phyloP scores from a whole-genome alignment of 176 grass and related monocot species.

The Eleusine coracana region DNA sequence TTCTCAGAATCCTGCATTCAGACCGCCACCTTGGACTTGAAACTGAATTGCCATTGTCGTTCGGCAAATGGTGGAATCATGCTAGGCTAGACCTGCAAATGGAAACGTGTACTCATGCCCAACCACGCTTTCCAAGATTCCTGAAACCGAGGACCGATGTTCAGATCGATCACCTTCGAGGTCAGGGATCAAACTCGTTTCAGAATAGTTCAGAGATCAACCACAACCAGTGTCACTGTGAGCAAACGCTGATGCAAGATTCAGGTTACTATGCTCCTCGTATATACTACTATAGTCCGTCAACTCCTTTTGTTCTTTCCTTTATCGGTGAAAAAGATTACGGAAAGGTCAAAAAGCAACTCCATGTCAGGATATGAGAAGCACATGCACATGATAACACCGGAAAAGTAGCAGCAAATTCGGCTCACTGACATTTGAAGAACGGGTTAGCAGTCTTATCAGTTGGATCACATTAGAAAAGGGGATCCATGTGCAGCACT shows the following conservation, averaged over 20 bases:
- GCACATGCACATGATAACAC: constrained; percentile 37
- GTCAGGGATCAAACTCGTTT: neutral
- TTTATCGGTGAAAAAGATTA: neutral
- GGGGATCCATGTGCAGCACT: constrained; percentile 39
- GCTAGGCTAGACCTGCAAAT: constrained; percentile 14
- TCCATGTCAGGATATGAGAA: constrained; percentile 13
- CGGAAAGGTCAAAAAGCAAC: constrained; percentile 20
- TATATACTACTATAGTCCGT: neutral
- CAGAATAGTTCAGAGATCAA: neutral
- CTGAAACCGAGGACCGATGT: constrained; percentile 10
- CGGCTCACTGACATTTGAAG: constrained; percentile 23
- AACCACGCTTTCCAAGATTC: constrained; percentile 45
- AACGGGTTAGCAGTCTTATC: constrained; percentile 18
- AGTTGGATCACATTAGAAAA: constrained; percentile 23
- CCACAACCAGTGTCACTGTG: constrained; percentile 23
- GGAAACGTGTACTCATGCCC: constrained; percentile 45
- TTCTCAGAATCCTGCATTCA: constrained; percentile 25
- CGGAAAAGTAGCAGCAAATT: constrained; percentile 43
- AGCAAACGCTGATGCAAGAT: constrained; percentile 43
- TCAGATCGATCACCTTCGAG: constrained; percentile 27
- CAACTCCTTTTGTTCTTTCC: neutral
- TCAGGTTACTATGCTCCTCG: neutral
- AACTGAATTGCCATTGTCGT: constrained; percentile 28
- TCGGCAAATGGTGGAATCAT: constrained; percentile 32
- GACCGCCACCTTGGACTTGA: constrained; percentile 22